phyloP scores from a whole-genome alignment of 306 rosid species.

The Boehmeria nivea region DNA sequence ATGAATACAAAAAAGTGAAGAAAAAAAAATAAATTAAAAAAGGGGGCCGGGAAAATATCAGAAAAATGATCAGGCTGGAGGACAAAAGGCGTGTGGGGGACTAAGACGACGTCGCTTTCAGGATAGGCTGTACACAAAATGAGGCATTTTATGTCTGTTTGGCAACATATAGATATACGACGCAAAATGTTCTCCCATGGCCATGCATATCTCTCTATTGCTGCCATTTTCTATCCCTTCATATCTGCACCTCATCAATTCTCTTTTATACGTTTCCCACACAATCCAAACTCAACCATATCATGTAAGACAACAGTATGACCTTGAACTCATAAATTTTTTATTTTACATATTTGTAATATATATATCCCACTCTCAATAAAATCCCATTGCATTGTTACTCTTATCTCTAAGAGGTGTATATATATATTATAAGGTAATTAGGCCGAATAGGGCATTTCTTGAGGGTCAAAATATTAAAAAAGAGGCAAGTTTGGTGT shows the following conservation, averaged over 20 bases:
- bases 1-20: too few relatives aligned
- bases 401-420: too few relatives aligned
- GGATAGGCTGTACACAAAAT: background rate
- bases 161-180: background rate
- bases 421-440: too few relatives aligned
- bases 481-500: too few relatives aligned
- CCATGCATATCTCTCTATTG: background rate
- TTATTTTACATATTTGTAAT: background rate
- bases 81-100: conserved; percentile 16
- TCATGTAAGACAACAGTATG: background rate
- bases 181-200: background rate
- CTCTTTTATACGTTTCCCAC: conserved; percentile 1
- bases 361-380: background rate
- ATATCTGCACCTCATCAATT: background rate
- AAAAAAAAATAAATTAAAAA: background rate
- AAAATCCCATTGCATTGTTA: too few relatives aligned
- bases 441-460: too few relatives aligned
- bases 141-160: conserved; percentile 9
- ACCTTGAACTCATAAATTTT: background rate
- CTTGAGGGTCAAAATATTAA: too few relatives aligned
- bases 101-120: conserved; percentile 4
- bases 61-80: conserved; percentile 2
- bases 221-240: background rate
- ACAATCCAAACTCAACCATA: background rate
- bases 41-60: background rate